These are phyloP conservation scores for Penicillium sp. DNA, from an alignment of 2,329 filamentous ascomycete genomes.

Conservation along the genomic window DNA sequence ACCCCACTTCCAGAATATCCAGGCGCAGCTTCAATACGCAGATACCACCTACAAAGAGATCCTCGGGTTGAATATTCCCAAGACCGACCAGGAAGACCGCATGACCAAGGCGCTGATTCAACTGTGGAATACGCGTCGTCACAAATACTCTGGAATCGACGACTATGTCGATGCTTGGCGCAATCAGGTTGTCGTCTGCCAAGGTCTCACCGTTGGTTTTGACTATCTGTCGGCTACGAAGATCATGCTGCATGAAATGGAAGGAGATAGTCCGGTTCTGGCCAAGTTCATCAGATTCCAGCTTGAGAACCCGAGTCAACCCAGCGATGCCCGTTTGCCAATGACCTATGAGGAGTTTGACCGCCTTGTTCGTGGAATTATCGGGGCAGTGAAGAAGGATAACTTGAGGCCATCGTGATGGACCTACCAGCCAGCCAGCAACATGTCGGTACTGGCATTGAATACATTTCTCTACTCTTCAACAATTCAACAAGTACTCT, in stretches of 20 bases:
- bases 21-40: background rate
- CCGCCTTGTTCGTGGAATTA: background rate
- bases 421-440: too few species aligned
- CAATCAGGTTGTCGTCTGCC: background rate
- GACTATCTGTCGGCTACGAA: background rate
- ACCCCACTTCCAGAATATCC: background rate
- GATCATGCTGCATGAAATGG: background rate
- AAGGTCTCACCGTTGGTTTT: background rate
- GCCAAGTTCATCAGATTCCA: background rate
- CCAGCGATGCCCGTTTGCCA: background rate
- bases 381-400: background rate
- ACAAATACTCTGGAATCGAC: background rate
- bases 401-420: background rate
- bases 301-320: background rate
- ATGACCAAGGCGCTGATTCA: background rate
- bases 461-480: too few species aligned
- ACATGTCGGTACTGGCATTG: too few species aligned
- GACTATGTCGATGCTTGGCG: background rate
- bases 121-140: background rate
- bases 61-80: background rate
- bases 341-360: background rate
- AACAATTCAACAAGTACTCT: too few species aligned
- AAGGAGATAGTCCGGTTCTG: background rate
- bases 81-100: background rate
- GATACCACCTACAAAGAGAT: background rate